phyloP scores from a whole-genome alignment of 2,329 filamentous ascomycete species.

The Colletotrichum somersetense region DNA sequence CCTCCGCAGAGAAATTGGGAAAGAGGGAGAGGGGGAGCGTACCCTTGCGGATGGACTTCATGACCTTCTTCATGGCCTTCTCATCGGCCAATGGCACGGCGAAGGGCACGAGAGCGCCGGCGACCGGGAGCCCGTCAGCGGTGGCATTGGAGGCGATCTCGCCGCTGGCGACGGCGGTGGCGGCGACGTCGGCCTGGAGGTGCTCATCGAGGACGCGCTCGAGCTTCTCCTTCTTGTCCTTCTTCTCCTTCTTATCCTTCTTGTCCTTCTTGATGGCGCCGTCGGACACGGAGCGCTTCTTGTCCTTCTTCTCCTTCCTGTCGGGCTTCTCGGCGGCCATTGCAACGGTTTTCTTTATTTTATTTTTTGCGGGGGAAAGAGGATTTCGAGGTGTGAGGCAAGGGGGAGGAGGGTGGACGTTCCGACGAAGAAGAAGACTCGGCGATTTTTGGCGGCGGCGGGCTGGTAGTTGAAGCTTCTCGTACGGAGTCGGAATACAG shows the following conservation, averaged over 20 bases:
- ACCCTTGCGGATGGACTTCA: constrained; percentile 70
- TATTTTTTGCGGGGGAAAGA: background rate
- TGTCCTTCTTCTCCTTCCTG: constrained; percentile 59
- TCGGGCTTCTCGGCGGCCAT: constrained; percentile 64
- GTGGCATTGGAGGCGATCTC: constrained; percentile 53
- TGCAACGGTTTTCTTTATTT: constrained; percentile 44
- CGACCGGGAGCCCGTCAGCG: constrained; percentile 53
- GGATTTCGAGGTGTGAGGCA: background rate
- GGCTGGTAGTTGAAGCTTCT: constrained; percentile 23
- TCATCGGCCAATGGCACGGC: constrained; percentile 84
- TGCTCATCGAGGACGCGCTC: constrained; percentile 75
- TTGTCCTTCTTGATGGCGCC: constrained; percentile 53
- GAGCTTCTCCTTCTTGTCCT: constrained; percentile 75
- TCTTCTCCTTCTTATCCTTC: constrained; percentile 71
- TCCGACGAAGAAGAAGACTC: background rate
- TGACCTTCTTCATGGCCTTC: constrained; percentile 76
- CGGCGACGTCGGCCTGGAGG: constrained; percentile 67
- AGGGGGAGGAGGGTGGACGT: background rate
- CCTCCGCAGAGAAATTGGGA: background rate
- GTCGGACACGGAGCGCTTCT: constrained; percentile 47
- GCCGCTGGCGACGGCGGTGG: constrained; percentile 56
- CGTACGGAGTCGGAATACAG: background rate
- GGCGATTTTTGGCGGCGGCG: background rate
- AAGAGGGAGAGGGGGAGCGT: constrained; percentile 44
- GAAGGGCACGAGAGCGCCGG: constrained; percentile 82